Evolutionary conservation across 306 rosid species (phyloP), one percentile per base, ranked within the genome.

Genomic region (Datisca glomerata): DNA sequence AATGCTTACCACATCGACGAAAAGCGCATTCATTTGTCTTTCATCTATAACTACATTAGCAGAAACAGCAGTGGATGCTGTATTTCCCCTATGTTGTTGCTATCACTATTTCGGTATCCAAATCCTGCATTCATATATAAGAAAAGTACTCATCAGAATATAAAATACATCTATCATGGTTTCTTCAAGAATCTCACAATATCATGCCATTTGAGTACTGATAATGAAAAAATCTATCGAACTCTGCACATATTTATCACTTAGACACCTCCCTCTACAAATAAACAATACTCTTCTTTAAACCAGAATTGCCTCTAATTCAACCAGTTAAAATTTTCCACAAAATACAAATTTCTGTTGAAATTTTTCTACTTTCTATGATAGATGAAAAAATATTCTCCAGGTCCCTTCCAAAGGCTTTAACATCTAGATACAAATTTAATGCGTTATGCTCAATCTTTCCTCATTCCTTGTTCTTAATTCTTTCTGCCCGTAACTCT

Each of bases 21-120:
- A 89, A 55, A 84, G 86, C 18, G 94, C 93, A 69, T 89, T 89
- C 96, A 89, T 89, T 73, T 89, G 98, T 69, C 98, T 80, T 67
- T 89, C 93, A 41, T 89, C 98, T 47, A 75, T 68, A 24, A 84
- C 61, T 32, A 89, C 50, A 68, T 84, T 84, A 18, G 98, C 95
- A 49, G 95, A 68, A 16, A 80, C 79, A 50, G 95, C 81, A 14
- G 93, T 67, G 33, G 92, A 71, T 14, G 43, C 60, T 38, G 76
- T 57, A 16, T 43, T 33, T 18, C 84, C 47, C 25, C 69, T 81
- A 70, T 22, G 66, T 68, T 38, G 91, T 59, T 46, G 86, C 95
- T 60, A 84, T 71, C 45, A 84, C 78, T 64, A 89, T 51, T 66
- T 89, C 93, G 9, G 92, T 84, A 70, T 89, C 95, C 86, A 84